These are phyloP conservation scores for Cordyceps cicadae DNA, from an alignment of 2,329 filamentous ascomycete species.

Conservation along the genomic window DNA sequence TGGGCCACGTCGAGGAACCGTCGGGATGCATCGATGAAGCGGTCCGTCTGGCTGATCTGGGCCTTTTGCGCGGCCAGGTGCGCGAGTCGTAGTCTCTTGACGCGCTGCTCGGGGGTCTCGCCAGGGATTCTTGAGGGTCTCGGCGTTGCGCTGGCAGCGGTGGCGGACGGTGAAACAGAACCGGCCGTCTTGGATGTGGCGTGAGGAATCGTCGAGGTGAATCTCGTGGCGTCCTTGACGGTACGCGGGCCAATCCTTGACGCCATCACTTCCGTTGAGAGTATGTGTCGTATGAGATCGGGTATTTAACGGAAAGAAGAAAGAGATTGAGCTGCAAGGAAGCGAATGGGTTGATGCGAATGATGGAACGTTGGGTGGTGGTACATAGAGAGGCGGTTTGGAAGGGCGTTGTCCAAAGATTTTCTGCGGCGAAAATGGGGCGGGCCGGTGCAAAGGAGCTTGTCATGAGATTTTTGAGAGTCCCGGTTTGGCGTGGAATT, in stretches of 20 bases:
- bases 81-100: constrained; percentile 58
- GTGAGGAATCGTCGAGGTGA: constrained; percentile 46
- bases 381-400: not conserved
- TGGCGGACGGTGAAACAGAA: constrained; percentile 17
- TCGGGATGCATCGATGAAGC: constrained; percentile 38
- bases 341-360: not conserved
- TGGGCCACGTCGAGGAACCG: constrained; percentile 48
- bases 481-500: constrained; percentile 11
- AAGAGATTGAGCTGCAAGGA: not conserved
- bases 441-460: constrained; percentile 7
- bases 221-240: constrained; percentile 73
- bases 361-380: not conserved
- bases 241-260: constrained; percentile 50
- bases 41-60: constrained; percentile 44
- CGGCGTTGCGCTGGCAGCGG: constrained; percentile 15
- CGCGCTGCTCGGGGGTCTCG: constrained; percentile 63
- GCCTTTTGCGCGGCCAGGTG: constrained; percentile 58
- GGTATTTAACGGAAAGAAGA: not conserved
- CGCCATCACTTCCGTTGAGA: constrained; percentile 25
- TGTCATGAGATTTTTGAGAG: constrained; percentile 13
- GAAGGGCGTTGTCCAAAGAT: not conserved
- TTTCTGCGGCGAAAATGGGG: constrained; percentile 9
- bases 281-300: not conserved
- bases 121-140: constrained; percentile 26
- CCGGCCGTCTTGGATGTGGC: constrained; percentile 53